Conservation (phyloP, 108 stramenopile genomes). For the Nitzschia palea region DNA sequence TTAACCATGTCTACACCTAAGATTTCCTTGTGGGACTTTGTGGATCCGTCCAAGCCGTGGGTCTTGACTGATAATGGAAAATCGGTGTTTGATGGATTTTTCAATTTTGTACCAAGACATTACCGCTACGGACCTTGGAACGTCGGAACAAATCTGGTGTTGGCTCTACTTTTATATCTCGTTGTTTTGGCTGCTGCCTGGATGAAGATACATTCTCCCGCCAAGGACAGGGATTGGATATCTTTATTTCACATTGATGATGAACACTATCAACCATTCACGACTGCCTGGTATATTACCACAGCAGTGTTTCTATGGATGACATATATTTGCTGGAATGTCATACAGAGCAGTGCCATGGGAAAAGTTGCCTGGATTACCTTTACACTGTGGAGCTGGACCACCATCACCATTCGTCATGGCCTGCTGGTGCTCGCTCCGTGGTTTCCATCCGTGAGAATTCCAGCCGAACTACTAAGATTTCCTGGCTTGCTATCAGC, state of each 20-base stretch:
- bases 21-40: constrained; percentile 32
- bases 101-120: constrained; percentile 70
- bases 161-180: constrained; percentile 16
- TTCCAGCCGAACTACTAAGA: constrained; percentile 48
- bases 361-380: constrained; percentile 44
- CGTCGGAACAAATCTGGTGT: neutral
- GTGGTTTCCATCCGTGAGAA: constrained; percentile 32
- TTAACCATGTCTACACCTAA: neutral
- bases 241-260: constrained; percentile 11
- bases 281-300: constrained; percentile 45
- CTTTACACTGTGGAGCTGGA: constrained; percentile 76
- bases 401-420: constrained; percentile 51
- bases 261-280: constrained; percentile 31
- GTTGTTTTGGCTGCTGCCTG: constrained; percentile 9
- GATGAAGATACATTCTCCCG: constrained; percentile 2
- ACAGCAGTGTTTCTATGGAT: constrained; percentile 46
- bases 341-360: constrained; percentile 12
- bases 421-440: constrained; percentile 58
- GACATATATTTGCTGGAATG: constrained; percentile 23
- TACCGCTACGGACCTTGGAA: constrained; percentile 74
- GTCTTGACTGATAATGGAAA: constrained; percentile 34
- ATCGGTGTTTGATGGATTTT: constrained; percentile 66
- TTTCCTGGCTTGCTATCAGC: constrained; percentile 69
- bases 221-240: constrained; percentile 10
- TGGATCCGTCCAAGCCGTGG: constrained; percentile 56